A percentile compares a stretch with the other conserved stretches of the same genome.
These are phyloP conservation scores for Aspergillus pseudoglaucus DNA, from an alignment of 2,329 filamentous ascomycete genomes.

Conservation along the genomic window DNA sequence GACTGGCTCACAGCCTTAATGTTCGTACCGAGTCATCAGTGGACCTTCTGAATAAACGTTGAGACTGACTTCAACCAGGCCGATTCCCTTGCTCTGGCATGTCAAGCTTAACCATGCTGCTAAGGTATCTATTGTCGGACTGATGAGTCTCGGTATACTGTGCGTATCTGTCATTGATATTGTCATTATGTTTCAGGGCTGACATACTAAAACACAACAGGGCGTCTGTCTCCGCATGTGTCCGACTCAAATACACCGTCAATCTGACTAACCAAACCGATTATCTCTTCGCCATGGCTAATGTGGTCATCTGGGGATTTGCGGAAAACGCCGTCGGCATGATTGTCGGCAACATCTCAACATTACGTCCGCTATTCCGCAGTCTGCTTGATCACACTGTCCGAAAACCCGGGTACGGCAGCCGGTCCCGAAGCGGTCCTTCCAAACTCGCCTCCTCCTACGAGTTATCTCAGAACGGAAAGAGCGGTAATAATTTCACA, in stretches of 20 bases:
- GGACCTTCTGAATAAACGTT: slow-evolving; percentile 13
- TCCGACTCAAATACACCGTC: slow-evolving; percentile 40
- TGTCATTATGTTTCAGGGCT: too few species aligned
- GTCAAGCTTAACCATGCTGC: slow-evolving; percentile 40
- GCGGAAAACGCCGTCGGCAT: slow-evolving; percentile 47
- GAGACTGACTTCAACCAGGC: slow-evolving; percentile 30
- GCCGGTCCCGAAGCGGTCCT: slow-evolving; percentile 48
- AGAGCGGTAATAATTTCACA: neutral
- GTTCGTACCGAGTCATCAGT: slow-evolving; percentile 1
- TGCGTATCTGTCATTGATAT: slow-evolving; percentile 32
- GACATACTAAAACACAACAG: slow-evolving; percentile 10
- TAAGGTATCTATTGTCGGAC: slow-evolving; percentile 40
- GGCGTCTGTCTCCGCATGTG: slow-evolving; percentile 19
- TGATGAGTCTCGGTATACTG: slow-evolving; percentile 42
- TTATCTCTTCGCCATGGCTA: slow-evolving; percentile 36
- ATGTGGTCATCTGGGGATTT: slow-evolving; percentile 43
- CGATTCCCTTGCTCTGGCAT: slow-evolving; percentile 35
- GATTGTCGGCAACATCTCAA: slow-evolving; percentile 43
- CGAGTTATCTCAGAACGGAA: neutral
- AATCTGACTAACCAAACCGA: slow-evolving; percentile 35
- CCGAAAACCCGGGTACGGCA: slow-evolving; percentile 5
- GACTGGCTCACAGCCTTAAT: slow-evolving; percentile 19
- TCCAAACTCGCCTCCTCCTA: slow-evolving; percentile 15
- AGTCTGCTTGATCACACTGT: slow-evolving; percentile 15
- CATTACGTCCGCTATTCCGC: slow-evolving; percentile 40